A percentile compares a stretch with the other conserved stretches of the same genome.
These are phyloP conservation scores for Chloris gayana DNA, from an alignment of 176 grass and related monocot genomes.

Conservation along the genomic window DNA sequence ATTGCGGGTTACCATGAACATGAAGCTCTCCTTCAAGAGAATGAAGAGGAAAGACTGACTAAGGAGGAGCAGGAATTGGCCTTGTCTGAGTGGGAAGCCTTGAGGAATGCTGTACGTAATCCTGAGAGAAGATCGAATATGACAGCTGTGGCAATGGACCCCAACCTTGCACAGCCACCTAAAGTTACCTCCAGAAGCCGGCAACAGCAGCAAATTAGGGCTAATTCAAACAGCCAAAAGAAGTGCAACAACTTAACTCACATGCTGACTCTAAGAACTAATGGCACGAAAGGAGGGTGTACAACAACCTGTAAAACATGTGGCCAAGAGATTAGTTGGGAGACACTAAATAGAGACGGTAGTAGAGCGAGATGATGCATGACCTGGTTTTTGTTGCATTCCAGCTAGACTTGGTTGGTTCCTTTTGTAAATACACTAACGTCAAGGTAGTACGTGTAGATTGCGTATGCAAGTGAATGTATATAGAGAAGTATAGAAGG, in stretches of 20 bases:
- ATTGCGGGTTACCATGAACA: conserved; percentile 96
- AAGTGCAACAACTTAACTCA: conserved; percentile 89
- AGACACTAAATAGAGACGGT: conserved; percentile 89
- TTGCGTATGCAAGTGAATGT: too few relatives aligned
- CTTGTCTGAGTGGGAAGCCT: conserved; percentile 69
- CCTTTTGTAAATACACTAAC: conserved; percentile 32
- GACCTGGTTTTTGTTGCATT: neutral
- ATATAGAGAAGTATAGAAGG: conserved; percentile 5
- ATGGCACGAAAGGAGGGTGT: conserved; percentile 73
- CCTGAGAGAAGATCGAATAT: conserved; percentile 38
- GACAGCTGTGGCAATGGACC: conserved; percentile 16
- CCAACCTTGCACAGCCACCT: conserved; percentile 30
- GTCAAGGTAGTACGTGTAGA: conserved; percentile 3
- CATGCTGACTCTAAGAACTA: conserved; percentile 74
- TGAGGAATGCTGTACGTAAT: conserved; percentile 42
- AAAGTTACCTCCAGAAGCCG: conserved; percentile 43
- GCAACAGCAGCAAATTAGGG: conserved; percentile 43
- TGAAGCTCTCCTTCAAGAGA: conserved; percentile 93
- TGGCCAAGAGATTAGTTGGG: conserved; percentile 88
- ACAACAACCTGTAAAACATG: conserved; percentile 76
- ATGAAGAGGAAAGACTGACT: conserved; percentile 88
- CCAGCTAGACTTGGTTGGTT: neutral
- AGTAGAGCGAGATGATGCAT: conserved; percentile 53
- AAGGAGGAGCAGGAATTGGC: conserved; percentile 98
- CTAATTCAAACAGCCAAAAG: conserved; percentile 70